Evolutionary conservation across 768 basidiomycete genomes (phyloP).

Genomic region (Tephrocybe sp.): DNA sequence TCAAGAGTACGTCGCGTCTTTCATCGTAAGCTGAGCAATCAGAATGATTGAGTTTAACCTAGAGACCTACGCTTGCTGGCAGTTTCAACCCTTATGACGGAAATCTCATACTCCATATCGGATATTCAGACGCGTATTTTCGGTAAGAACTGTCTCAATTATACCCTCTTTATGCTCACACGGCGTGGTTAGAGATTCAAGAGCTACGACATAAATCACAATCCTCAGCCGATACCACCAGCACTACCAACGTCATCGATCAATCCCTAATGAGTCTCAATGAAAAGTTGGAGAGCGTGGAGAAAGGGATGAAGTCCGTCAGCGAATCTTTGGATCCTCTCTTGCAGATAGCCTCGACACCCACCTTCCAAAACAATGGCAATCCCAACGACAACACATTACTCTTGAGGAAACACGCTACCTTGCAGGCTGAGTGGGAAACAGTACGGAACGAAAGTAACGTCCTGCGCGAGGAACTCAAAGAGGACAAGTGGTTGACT

Average conservation of each 20-base stretch:
- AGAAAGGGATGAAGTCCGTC: constrained; percentile 68
- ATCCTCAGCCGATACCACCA: constrained; percentile 50
- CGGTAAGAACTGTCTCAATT: constrained; percentile 39
- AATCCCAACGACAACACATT: constrained; percentile 39
- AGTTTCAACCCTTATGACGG: constrained; percentile 82
- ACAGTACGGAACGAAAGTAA: constrained; percentile 76
- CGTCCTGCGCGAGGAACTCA: constrained; percentile 84
- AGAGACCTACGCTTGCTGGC: constrained; percentile 78
- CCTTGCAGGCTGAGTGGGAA: constrained; percentile 78
- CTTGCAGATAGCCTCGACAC: constrained; percentile 44
- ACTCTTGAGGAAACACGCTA: constrained; percentile 71
- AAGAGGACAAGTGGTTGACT: constrained; percentile 96
- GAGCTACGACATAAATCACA: constrained; percentile 89
- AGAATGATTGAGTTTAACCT: constrained; percentile 11
- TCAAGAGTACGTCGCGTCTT: constrained; percentile 57
- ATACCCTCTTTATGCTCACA: constrained; percentile 4
- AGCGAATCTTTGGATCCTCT: constrained; percentile 65
- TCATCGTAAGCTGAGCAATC: constrained; percentile 4
- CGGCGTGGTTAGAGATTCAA: constrained; percentile 67
- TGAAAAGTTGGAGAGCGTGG: constrained; percentile 71
- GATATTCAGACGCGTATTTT: constrained; percentile 92
- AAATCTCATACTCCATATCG: constrained; percentile 81
- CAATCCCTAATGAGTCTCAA: constrained; percentile 77
- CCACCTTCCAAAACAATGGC: constrained; percentile 38
- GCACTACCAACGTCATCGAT: constrained; percentile 72